phyloP scores from a whole-genome alignment of 2,329 filamentous ascomycete species.

The Helicocarpus griseus region DNA sequence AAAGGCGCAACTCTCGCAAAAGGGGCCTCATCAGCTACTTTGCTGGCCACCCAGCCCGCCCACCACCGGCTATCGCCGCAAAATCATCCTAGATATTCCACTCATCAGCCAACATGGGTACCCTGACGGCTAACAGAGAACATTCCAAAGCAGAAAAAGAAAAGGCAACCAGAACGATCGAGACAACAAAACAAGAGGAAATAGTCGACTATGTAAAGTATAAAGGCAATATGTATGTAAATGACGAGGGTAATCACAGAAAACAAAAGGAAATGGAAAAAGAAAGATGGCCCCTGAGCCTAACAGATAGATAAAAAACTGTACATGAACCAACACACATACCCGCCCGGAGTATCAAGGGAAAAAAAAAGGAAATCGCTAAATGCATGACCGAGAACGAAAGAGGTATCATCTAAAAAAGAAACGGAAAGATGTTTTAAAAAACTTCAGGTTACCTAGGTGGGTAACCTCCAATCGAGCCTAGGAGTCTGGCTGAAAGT shows the following conservation, averaged over 20 bases:
- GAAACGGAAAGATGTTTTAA: background rate
- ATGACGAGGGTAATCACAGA: background rate
- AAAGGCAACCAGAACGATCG: too few relatives aligned
- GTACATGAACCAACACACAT: background rate
- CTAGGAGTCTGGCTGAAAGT: constrained; percentile 2
- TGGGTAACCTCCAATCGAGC: constrained; percentile 5
- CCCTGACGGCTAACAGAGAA: background rate
- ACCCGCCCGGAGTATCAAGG: background rate
- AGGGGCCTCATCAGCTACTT: too few relatives aligned
- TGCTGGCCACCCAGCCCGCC: too few relatives aligned
- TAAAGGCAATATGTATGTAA: background rate
- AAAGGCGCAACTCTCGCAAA: too few relatives aligned
- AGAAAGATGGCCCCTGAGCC: background rate
- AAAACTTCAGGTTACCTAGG: background rate
- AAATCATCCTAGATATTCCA: too few relatives aligned
- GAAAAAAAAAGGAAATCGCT: background rate
- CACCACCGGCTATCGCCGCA: too few relatives aligned
- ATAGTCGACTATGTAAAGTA: background rate
- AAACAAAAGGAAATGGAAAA: background rate
- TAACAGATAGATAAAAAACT: background rate
- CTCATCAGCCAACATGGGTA: too few relatives aligned
- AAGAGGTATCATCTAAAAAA: background rate
- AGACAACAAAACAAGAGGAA: too few relatives aligned
- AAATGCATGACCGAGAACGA: background rate
- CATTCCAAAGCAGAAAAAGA: background rate